Evolutionary conservation across 2,329 filamentous ascomycete species (phyloP), one percentile per base, ranked within the genome.

Genomic region (Coniochaeta sp.): DNA sequence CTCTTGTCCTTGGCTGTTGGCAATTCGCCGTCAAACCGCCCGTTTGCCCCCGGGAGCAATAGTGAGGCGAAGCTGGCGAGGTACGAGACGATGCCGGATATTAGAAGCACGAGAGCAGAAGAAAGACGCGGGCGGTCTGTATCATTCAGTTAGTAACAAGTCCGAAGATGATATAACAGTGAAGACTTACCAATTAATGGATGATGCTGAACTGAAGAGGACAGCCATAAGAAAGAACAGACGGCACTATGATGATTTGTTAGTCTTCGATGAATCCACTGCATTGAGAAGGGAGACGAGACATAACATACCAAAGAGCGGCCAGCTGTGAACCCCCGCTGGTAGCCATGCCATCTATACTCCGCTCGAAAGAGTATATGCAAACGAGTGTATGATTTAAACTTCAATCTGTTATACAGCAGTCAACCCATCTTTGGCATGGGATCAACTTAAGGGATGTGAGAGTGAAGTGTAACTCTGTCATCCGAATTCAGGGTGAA

Each of bases 101-200:
- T 61, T 18, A 78, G 59, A 14, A 79, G 64, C 8, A 79, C 63
- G 13, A 78, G 62, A 24, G 74, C 63, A 9, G 70, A 71, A 18
- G 76, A 80, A 18, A 78, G 63, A 12, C 73, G 70, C 1, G 76
- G 76, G 38, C 71, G 70, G 57, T 76, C 77, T 79, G 20, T 38
- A 30, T 14, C 6, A 26, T 5, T 33, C 32, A 20, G 30, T 13
- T 35, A n/a, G 12, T 7, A 14, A n/a, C 6, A 35, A 9, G 7
- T 10, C 38, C 18, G 13, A 22, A 7, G 33, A 35, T 8, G 8
- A 22, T 42, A 12, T 3, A 27, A 46, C 35, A 31, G 28, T 22
- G 18, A 40, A 14, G 6, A 55, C 63, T 51, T 61, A 78, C 77
- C 73, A 55, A 74, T 71, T 50, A 79, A 63, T 18, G 72, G 74